These are phyloP conservation scores for Umbelopsis vinacea DNA, from an alignment of 192 early-diverging fungal species.

Conservation along the genomic window DNA sequence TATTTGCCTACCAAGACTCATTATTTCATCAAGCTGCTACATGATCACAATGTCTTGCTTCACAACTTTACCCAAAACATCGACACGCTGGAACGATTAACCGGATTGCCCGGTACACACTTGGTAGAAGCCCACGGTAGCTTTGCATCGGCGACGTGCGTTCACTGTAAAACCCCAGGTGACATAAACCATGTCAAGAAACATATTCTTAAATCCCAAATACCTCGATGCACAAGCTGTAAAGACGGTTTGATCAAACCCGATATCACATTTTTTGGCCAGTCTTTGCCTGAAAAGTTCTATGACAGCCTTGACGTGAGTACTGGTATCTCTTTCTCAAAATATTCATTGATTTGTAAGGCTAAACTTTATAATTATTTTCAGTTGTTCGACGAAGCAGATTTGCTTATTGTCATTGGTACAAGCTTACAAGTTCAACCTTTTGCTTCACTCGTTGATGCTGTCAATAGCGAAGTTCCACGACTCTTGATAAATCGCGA, in stretches of 20 bases:
- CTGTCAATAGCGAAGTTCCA: conserved; percentile 67
- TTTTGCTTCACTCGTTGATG: conserved; percentile 79
- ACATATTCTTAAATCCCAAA: conserved; percentile 55
- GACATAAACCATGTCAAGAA: conserved; percentile 51
- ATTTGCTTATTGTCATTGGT: conserved; percentile 93
- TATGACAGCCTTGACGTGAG: conserved; percentile 53
- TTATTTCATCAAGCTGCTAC: conserved; percentile 83
- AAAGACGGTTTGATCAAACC: conserved; percentile 78
- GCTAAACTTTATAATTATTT: background rate
- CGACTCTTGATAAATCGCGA: conserved; percentile 92
- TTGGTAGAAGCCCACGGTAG: conserved; percentile 96
- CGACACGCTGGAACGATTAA: conserved; percentile 89
- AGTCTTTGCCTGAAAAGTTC: conserved; percentile 82
- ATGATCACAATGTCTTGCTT: conserved; percentile 69
- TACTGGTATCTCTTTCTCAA: background rate
- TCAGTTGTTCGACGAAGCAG: conserved; percentile 76
- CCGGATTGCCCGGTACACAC: conserved; percentile 70
- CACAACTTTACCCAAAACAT: conserved; percentile 97
- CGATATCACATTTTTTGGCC: conserved; percentile 97
- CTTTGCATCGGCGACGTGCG: conserved; percentile 83
- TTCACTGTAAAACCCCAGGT: conserved; percentile 54
- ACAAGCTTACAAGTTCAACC: conserved; percentile 91
- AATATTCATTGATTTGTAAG: no score
- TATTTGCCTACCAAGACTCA: conserved; percentile 84
- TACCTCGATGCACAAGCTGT: conserved; percentile 76